phyloP scores from a whole-genome alignment of 495 filamentous ascomycete genomes.

The Aspergillus heteromorphus region DNA sequence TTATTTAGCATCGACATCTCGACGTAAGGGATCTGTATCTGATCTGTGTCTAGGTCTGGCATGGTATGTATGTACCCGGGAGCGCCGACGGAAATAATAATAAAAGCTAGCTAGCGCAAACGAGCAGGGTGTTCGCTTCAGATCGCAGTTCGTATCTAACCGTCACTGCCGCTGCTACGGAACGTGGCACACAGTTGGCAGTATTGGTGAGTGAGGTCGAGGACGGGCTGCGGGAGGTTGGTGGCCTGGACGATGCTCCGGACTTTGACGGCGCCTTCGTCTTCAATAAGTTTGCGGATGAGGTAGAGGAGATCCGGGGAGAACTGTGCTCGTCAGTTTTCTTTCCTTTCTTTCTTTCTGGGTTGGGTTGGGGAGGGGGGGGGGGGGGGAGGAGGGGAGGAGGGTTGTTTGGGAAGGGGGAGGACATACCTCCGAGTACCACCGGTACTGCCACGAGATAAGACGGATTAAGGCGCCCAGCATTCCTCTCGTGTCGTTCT shows the following conservation, averaged over 20 bases:
- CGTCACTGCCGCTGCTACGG: conserved; percentile 88
- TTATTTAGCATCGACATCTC: too few species aligned
- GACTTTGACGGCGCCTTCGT: conserved; percentile 95
- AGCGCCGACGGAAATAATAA: too few species aligned
- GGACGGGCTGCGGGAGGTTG: conserved; percentile 82
- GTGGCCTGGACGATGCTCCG: conserved; percentile 96
- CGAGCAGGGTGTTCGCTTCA: too few species aligned
- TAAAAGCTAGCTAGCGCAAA: too few species aligned
- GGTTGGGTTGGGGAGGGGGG: background rate
- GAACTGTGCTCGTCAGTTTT: conserved; percentile 55
- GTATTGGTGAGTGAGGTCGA: conserved; percentile 95
- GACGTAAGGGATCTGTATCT: too few species aligned
- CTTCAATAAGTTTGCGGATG: conserved; percentile 89
- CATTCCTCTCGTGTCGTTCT: conserved; percentile 67
- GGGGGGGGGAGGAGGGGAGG: background rate
- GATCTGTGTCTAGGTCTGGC: too few species aligned
- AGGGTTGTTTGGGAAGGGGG: background rate
- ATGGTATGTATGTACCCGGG: too few species aligned
- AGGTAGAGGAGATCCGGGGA: conserved; percentile 81
- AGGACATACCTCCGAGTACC: conserved; percentile 81
- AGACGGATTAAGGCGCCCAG: conserved; percentile 77
- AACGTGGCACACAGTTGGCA: conserved; percentile 91
- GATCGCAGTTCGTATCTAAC: conserved; percentile 41
- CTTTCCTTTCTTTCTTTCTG: background rate
- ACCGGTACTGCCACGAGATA: conserved; percentile 96